Evolutionary conservation across 129 eudicot species (phyloP).

Genomic region (Silybum marianum): DNA sequence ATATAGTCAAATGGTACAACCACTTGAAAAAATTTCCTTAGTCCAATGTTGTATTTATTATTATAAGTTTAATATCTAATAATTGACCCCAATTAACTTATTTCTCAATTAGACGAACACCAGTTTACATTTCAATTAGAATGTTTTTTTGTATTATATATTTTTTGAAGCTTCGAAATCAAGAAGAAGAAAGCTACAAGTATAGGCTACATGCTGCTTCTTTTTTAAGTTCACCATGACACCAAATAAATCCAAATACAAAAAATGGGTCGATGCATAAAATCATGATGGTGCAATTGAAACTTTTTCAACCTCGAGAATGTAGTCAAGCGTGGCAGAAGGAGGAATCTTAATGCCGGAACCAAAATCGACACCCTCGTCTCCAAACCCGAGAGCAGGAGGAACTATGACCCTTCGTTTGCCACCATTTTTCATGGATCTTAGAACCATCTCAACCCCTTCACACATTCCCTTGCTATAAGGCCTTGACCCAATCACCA

Average conservation of each 20-base stretch:
- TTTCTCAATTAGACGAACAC: background rate
- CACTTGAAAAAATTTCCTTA: too few species aligned
- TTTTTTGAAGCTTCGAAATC: background rate
- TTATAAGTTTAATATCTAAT: background rate
- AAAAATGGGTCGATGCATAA: constrained; percentile 2
- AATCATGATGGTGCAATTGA: constrained; percentile 84
- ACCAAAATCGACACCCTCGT: constrained; percentile 85
- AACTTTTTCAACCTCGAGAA: constrained; percentile 77
- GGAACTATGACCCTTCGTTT: constrained; percentile 79
- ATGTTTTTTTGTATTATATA: background rate
- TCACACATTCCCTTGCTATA: constrained; percentile 91
- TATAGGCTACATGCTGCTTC: background rate
- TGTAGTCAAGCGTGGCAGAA: constrained; percentile 68
- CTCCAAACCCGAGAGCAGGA: constrained; percentile 65
- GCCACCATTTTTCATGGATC: constrained; percentile 83
- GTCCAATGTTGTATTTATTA: too few species aligned
- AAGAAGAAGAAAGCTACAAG: background rate
- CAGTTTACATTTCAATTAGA: background rate
- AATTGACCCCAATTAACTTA: background rate
- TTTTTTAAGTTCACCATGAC: background rate
- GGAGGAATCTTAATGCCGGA: constrained; percentile 65
- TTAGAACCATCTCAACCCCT: constrained; percentile 73
- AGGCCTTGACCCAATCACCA: constrained; percentile 88
- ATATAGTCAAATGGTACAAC: too few species aligned
- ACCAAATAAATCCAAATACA: background rate